Evolutionary conservation across 306 rosid genomes (phyloP), one percentile per base, ranked within the genome.

Genomic region (Inga oerstediana): DNA sequence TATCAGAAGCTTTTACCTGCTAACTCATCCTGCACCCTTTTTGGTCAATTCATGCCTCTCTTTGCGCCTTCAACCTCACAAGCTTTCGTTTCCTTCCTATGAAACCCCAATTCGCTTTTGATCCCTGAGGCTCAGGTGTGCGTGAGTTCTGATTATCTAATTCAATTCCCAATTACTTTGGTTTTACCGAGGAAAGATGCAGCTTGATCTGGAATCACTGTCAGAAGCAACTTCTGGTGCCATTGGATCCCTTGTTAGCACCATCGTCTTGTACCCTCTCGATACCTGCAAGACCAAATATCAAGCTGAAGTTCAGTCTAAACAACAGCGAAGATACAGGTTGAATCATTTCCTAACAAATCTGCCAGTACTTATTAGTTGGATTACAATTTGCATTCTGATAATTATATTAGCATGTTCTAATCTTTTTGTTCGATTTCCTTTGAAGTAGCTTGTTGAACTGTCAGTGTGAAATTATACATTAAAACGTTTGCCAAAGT

Each of bases 191-290:
- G 74, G 64, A 49, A 75, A 70, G 79, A 93, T 93, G 94, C 90
- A 89, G 66, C 81, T 93, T 81, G 97, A 96, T 86, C 72, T 92
- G 81, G 99, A 92, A 80, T 92, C 98, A 2, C 70, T 93, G 59
- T 88, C 99, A 48, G 98, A 96, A 84, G 98, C 99, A 39, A 92
- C 97, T 13, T 96, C 99, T 14, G 99, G 99, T 12, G 99, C 99
- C 75, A 88, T 96, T 81, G 99, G 98, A 77, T 88, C 99, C 84
- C 89, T 96, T 80, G 94, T 93, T 56, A 92, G 98, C 89, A 96
- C 99, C 88, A 90, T 97, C 39, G 81, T 92, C 46, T 78, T 93
- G 70, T 96, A 96, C 86, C 99, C 99, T 52, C 97, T 96, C 54
- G 99, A 96, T 77, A 96, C 99, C 27, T 96, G 99, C 84, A 96